Conservation (phyloP, 371 early-diverging fungal species). For the Rhizopus arrhizus region DNA sequence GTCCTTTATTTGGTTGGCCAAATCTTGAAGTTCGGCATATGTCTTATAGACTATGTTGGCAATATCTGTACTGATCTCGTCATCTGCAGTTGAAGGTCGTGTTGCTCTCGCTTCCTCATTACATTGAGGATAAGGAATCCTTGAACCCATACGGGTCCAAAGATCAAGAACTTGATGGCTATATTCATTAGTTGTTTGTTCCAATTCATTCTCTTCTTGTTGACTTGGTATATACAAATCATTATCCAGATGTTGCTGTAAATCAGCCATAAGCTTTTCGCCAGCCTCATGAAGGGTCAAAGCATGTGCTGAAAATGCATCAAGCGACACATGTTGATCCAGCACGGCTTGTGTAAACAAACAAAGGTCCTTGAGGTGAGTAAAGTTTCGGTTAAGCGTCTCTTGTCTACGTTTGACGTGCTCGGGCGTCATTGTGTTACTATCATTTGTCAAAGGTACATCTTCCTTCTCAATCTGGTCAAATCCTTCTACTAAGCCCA, state of each 20-base stretch:
- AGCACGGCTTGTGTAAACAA: conserved; percentile 28
- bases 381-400: conserved; percentile 24
- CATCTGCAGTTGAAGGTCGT: conserved; percentile 33
- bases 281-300: conserved; percentile 7
- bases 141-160: conserved; percentile 28
- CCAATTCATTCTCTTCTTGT: not conserved
- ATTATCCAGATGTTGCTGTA: conserved; percentile 20
- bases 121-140: conserved; percentile 36
- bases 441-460: conserved; percentile 2
- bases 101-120: conserved; percentile 36
- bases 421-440: conserved; percentile 17
- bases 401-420: conserved; percentile 40
- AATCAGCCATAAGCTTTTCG: not conserved
- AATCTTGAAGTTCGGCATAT: conserved; percentile 30
- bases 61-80: conserved; percentile 32
- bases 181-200: conserved; percentile 13
- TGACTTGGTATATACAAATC: not conserved
- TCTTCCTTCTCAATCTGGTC: conserved; percentile 4
- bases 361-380: conserved; percentile 23
- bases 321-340: conserved; percentile 28
- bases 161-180: conserved; percentile 17
- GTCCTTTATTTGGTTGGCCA: conserved; percentile 21
- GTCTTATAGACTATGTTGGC: conserved; percentile 20
- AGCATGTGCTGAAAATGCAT: conserved; percentile 17
- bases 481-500: conserved; percentile 18